A percentile compares a stretch with the other conserved stretches of the same genome.
These are phyloP conservation scores for Novymonas esmeraldas DNA, from an alignment of 208 protist genomes.

Conservation along the genomic window DNA sequence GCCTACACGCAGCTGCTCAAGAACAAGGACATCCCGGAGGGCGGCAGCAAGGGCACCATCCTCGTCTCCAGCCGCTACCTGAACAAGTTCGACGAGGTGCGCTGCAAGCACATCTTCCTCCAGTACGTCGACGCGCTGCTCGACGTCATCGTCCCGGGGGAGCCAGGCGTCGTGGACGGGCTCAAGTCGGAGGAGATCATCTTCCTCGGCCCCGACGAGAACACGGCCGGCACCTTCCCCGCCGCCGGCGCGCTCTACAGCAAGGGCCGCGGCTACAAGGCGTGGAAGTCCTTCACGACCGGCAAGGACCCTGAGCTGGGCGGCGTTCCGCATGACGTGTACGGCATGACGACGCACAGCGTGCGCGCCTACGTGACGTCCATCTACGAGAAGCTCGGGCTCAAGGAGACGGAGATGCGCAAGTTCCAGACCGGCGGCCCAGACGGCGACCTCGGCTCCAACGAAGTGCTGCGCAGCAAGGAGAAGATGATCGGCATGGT, in stretches of 20 bases:
- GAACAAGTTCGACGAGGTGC: slow-evolving; percentile 71
- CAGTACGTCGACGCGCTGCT: slow-evolving; percentile 95
- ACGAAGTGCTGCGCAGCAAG: slow-evolving; percentile 94
- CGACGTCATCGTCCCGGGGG: slow-evolving; percentile 89
- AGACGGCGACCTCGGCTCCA: slow-evolving; percentile 96
- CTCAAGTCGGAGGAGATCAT: slow-evolving; percentile 91
- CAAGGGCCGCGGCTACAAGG: slow-evolving; percentile 81
- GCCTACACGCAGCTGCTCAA: slow-evolving; percentile 95
- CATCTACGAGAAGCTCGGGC: slow-evolving; percentile 82
- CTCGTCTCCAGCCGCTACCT: slow-evolving; percentile 81
- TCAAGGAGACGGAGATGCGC: slow-evolving; percentile 89
- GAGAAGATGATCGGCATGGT: slow-evolving; percentile 94
- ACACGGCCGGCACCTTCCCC: slow-evolving; percentile 91
- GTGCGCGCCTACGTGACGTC: slow-evolving; percentile 94
- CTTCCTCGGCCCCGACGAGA: slow-evolving; percentile 96
- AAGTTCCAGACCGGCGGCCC: slow-evolving; percentile 97
- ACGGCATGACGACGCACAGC: slow-evolving; percentile 96
- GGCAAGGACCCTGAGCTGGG: slow-evolving; percentile 93
- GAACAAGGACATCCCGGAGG: slow-evolving; percentile 98
- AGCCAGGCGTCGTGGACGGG: slow-evolving; percentile 82
- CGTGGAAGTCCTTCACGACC: slow-evolving; percentile 97
- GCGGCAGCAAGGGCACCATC: slow-evolving; percentile 95
- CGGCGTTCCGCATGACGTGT: slow-evolving; percentile 96
- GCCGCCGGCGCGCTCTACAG: slow-evolving; percentile 75
- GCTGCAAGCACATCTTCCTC: slow-evolving; percentile 86